Percentiles rank a stretch among this genome's conserved stretches.
phyloP scores from a whole-genome alignment of 129 eudicot genomes.

The Artemisia annua region DNA sequence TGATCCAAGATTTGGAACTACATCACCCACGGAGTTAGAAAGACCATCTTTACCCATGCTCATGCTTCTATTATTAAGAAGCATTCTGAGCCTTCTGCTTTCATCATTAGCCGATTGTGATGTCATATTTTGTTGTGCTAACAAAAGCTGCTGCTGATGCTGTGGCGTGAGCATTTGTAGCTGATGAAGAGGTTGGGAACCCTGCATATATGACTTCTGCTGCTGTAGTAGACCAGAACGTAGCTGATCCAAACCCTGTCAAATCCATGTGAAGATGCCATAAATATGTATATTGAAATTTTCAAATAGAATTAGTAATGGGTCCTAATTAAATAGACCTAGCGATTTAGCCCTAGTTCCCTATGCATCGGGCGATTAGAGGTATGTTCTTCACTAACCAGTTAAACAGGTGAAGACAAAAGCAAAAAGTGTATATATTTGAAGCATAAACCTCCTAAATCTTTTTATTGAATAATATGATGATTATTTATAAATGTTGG shows the following conservation, averaged over 20 bases:
- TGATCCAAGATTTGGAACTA: constrained; percentile 69
- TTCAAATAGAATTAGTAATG: background rate
- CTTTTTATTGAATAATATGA: background rate
- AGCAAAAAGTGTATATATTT: background rate
- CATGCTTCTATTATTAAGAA: constrained; percentile 63
- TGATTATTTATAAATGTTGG: too few species aligned
- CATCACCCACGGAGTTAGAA: constrained; percentile 74
- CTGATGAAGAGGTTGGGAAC: constrained; percentile 84
- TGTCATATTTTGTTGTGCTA: constrained; percentile 88
- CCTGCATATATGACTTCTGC: constrained; percentile 92
- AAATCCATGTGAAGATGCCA: background rate
- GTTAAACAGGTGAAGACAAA: background rate
- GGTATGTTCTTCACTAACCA: background rate
- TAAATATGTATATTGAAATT: background rate
- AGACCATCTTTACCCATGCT: constrained; percentile 77
- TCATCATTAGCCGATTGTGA: constrained; percentile 80
- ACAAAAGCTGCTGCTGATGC: constrained; percentile 91
- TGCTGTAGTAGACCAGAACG: constrained; percentile 91
- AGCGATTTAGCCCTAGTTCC: background rate
- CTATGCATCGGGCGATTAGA: background rate
- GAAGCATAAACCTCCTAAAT: background rate
- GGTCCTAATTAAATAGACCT: background rate
- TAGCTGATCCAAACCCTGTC: constrained; percentile 79
- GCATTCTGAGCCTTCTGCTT: constrained; percentile 89
- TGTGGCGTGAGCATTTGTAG: constrained; percentile 92